These are phyloP conservation scores for Incumbomyces delicatus DNA, from an alignment of 2,329 filamentous ascomycete species.

Conservation along the genomic window DNA sequence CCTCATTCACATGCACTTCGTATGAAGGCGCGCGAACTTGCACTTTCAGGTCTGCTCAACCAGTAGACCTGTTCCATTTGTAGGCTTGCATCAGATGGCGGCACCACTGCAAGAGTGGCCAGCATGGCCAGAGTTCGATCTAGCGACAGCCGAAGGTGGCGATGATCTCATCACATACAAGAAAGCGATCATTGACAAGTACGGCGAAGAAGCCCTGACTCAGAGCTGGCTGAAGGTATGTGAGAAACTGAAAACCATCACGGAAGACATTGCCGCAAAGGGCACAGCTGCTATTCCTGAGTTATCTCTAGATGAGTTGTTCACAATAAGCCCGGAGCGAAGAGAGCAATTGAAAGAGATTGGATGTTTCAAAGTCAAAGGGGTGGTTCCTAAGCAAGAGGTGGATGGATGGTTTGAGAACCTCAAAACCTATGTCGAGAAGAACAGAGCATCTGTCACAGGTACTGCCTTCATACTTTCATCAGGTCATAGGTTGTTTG, in stretches of 20 bases:
- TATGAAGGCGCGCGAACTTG: too few species aligned
- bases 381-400: slow-evolving; percentile 10
- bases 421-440: slow-evolving; percentile 22
- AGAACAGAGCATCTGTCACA: too few species aligned
- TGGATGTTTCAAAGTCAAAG: slow-evolving; percentile 23
- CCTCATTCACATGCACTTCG: too few species aligned
- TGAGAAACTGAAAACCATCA: slow-evolving; percentile 27
- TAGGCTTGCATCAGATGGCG: slow-evolving; percentile 12
- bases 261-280: slow-evolving; percentile 28
- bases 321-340: slow-evolving; percentile 18
- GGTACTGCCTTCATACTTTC: too few species aligned
- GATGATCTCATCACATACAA: slow-evolving; percentile 25
- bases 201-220: slow-evolving; percentile 27
- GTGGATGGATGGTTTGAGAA: slow-evolving; percentile 18
- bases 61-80: too few species aligned
- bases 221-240: slow-evolving; percentile 34
- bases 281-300: slow-evolving; percentile 28
- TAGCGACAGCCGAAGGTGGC: slow-evolving; percentile 8
- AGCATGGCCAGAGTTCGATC: slow-evolving; percentile 21
- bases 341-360: slow-evolving; percentile 22
- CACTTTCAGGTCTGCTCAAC: too few species aligned
- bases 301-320: slow-evolving; percentile 11
- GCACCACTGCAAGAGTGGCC: slow-evolving; percentile 20
- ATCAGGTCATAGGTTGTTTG: too few species aligned
- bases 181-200: slow-evolving; percentile 28